Base-by-base conservation (phyloP, 768 basidiomycete genomes). In the Amanita fuliginea region DNA sequence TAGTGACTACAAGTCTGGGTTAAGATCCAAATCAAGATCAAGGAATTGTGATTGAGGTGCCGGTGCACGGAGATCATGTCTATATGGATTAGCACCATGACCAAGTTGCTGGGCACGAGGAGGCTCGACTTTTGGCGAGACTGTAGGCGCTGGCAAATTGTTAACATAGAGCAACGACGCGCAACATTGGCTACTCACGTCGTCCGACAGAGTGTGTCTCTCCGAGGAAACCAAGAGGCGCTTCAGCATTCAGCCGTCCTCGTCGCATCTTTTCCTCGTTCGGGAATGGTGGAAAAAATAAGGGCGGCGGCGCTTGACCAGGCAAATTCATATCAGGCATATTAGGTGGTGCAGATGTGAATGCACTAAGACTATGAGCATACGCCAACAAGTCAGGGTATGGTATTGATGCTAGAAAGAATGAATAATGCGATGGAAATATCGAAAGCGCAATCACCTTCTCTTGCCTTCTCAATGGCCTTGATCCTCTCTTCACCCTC, bases 241-340 rank as follows among this genome's bases (percentile, higher is more conserved):
- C 83, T 62, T 89, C 86, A 18, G 80, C 80, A 58, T 85, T 88
- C 63, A 90, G 76, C 50, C 76, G 75, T 1, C 89, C 89, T 21
- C 81, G 75, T 46, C 88, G 80, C 86, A 92, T 89, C 65, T 88
- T 91, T 62, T 90, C 89, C 66, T 90, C 88, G 59, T 89, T 90
- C 0, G 89, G 89, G 63, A 90, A 92, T 9, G 90, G 90, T 33
- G 88, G 88, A 67, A 90, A 89, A 73, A 92, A 90, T 36, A 87
- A 60, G 14, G 83, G 85, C 14, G 82, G 81, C 0, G 84, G 83
- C 9, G 80, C 80, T 56, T 84, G 86, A 7, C 83, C 83, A 0
- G 83, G 80, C 4, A 78, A 65, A 21, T 71, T 70, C 42, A 80
- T 73, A 57, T 87, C 86, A 18, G 86, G 86, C 79, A 89, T 84